Evolutionary conservation across 371 early-diverging fungal genomes (phyloP).

Genomic region (Rhizomucor pusillus): DNA sequence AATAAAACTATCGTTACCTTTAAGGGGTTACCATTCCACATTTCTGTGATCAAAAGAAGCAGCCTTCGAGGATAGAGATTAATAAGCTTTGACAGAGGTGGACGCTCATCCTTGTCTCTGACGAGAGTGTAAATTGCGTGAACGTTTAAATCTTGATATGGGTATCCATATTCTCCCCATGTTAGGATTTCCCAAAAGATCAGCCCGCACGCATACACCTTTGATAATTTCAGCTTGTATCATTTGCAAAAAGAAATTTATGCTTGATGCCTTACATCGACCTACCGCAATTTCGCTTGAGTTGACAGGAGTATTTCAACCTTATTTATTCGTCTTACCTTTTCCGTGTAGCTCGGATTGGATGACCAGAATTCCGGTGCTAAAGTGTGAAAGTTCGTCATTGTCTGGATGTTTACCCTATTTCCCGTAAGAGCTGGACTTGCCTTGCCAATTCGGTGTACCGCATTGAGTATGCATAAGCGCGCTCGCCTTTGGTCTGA

Average conservation of each 20-base stretch:
- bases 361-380: conserved; percentile 79
- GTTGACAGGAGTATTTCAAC: not conserved
- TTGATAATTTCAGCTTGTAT: not conserved
- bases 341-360: conserved; percentile 74
- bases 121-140: conserved; percentile 39
- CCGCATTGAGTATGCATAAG: conserved; percentile 74
- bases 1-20: conserved; percentile 30
- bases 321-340: conserved; percentile 43
- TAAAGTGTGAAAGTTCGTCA: conserved; percentile 3
- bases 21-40: conserved; percentile 69
- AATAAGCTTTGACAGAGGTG: conserved; percentile 55
- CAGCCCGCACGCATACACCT: conserved; percentile 73
- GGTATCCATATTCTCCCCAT: conserved; percentile 73
- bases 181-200: conserved; percentile 82
- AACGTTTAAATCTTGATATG: conserved; percentile 45
- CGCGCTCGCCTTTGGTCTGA: conserved; percentile 64
- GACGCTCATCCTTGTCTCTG: conserved; percentile 57
- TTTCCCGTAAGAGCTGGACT: not conserved
- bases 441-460: conserved; percentile 73
- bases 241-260: too few species aligned
- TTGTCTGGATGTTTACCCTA: not conserved
- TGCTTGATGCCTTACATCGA: conserved; percentile 23
- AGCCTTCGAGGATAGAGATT: conserved; percentile 57
- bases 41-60: conserved; percentile 62
- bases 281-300: conserved; percentile 7